Conservation (phyloP, 1,284 basidiomycete genomes). For the Puccinia triticina region DNA sequence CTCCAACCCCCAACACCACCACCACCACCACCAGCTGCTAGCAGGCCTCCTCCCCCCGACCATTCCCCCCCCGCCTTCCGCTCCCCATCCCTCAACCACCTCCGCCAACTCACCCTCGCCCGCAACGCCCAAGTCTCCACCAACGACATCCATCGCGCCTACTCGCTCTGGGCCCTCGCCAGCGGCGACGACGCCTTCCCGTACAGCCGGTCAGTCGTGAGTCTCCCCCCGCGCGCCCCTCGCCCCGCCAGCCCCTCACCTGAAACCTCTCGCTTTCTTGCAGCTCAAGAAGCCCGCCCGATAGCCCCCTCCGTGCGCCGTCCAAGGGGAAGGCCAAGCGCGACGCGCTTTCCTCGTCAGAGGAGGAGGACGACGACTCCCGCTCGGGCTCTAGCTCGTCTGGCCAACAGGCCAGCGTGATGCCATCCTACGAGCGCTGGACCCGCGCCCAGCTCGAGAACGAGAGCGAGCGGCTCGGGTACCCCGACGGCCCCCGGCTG, state of each 20-base stretch:
- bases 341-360: neutral
- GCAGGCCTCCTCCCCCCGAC: neutral
- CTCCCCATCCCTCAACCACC: neutral
- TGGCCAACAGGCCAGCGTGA: no score
- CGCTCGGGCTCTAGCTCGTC: no score
- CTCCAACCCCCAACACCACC: no score
- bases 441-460: slow-evolving; percentile 26
- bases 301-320: neutral
- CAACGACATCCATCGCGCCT: neutral
- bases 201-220: slow-evolving; percentile 48
- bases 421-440: slow-evolving; percentile 37
- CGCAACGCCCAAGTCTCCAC: slow-evolving; percentile 25
- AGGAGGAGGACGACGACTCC: no score
- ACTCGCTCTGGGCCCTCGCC: slow-evolving; percentile 30
- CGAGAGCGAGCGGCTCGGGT: slow-evolving; percentile 39
- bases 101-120: neutral
- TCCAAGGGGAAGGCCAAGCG: neutral
- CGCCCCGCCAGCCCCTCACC: neutral
- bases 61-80: neutral
- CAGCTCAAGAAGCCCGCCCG: slow-evolving; percentile 16
- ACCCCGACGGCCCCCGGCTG: slow-evolving; percentile 11
- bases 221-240: neutral
- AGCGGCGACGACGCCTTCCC: slow-evolving; percentile 28
- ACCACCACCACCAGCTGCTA: no score
- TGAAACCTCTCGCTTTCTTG: neutral